Base-by-base conservation (phyloP, 1,284 basidiomycete species). In the Melanopsichium pennsylvanicum region DNA sequence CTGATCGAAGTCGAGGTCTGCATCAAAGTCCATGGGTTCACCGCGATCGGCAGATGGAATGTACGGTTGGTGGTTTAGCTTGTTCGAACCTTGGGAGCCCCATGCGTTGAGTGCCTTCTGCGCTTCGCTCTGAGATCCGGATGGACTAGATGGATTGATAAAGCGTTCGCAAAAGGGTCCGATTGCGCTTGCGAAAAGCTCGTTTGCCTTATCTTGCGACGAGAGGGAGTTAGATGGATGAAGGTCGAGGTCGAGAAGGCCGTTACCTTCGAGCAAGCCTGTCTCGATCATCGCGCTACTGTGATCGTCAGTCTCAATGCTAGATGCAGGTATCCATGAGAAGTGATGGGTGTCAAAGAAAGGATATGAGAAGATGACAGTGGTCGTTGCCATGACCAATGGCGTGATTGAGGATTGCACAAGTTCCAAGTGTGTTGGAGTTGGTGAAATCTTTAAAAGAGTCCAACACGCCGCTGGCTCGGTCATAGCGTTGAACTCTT, bases 41-140 rank as follows among this genome's bases (percentile, higher is more conserved):
- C 23, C 37, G 35, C 43, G 47, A 15, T 57, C 41, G 19, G 57
- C 47, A 21, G 42, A 48, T 9, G 35, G 40, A 4, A 18, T 32
- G 5, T 13, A 39, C 12, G 44, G 9, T 6, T 11, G 16, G 9
- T 22, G 19, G 18, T 52, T 35, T 18, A 52, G 25, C 33, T 56
- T 56, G 3, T 43, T 33, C 18, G 36, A 35, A 18, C 39, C 36
- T 8, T 55, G 63, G 1, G 57, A 56, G 16, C 43, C 51, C 50
- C 50, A 55, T 15, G 55, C 50, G 33, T 69, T 59, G 39, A 69
- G 66, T 15, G 66, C 66, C 29, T 59, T 59, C 25, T 69, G 66
- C 4, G 59, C 66, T 26, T 62, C 59, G 33, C 34, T 55, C 22
- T 68, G 64, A 2, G 58, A 62, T 27, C 33, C 37, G 16, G 43